Evolutionary conservation across 2,329 filamentous ascomycete species (phyloP).

Genomic region (Penicillium sp.): DNA sequence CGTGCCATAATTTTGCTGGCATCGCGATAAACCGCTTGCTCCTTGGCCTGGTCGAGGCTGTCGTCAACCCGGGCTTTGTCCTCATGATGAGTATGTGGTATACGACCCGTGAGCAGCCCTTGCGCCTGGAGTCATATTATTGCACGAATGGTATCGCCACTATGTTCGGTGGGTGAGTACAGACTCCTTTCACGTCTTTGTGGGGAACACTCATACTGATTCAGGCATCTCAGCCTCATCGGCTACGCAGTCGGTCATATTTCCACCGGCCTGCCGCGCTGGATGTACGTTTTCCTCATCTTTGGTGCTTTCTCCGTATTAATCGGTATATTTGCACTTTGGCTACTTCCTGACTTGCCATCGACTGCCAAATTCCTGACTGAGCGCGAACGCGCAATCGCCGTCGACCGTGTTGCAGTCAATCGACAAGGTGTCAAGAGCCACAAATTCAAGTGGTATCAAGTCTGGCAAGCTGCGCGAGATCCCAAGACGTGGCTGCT

Average conservation of each 20-base stretch:
- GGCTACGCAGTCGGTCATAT: slow-evolving; percentile 65
- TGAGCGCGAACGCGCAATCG: slow-evolving; percentile 56
- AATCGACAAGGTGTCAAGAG: slow-evolving; percentile 60
- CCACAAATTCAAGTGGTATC: slow-evolving; percentile 50
- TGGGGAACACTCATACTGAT: neutral
- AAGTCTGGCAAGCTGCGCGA: slow-evolving; percentile 50
- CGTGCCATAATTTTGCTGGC: slow-evolving; percentile 47
- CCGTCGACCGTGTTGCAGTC: slow-evolving; percentile 54
- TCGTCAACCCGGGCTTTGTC: slow-evolving; percentile 54
- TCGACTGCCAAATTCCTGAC: slow-evolving; percentile 49
- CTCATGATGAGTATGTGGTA: slow-evolving; percentile 58
- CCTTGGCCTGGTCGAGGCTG: slow-evolving; percentile 52
- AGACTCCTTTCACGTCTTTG: neutral
- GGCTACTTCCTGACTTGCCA: slow-evolving; percentile 49
- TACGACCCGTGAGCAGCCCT: slow-evolving; percentile 49
- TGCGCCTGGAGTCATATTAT: slow-evolving; percentile 59
- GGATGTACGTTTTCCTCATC: slow-evolving; percentile 63
- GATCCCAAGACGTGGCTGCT: slow-evolving; percentile 64
- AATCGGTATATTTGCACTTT: slow-evolving; percentile 39
- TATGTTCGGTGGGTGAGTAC: slow-evolving; percentile 58
- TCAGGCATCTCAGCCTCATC: slow-evolving; percentile 41
- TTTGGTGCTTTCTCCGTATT: slow-evolving; percentile 46
- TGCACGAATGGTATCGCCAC: slow-evolving; percentile 62
- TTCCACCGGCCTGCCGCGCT: slow-evolving; percentile 50
- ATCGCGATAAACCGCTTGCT: slow-evolving; percentile 50